phyloP scores from a whole-genome alignment of 345 rosid genomes.

The Camelina neglecta region DNA sequence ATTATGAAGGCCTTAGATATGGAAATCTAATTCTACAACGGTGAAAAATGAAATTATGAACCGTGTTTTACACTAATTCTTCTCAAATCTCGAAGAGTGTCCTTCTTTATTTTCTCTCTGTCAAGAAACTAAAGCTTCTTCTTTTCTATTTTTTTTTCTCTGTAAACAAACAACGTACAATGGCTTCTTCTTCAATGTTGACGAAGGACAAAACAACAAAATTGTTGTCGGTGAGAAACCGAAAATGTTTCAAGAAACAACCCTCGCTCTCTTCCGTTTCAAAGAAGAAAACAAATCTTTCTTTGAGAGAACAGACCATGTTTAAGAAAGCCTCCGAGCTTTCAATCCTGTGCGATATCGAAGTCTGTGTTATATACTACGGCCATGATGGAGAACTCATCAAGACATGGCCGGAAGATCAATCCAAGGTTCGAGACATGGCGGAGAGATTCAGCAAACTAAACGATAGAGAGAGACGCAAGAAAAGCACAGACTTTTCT shows the following conservation, averaged over 20 bases:
- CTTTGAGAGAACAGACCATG: constrained; percentile 7
- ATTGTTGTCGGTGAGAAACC: not conserved
- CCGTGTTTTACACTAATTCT: not conserved
- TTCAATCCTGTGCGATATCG: not conserved
- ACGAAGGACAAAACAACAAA: not conserved
- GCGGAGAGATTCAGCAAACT: not conserved
- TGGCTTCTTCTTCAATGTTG: not conserved
- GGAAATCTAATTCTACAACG: too few species aligned
- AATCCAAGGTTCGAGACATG: not conserved
- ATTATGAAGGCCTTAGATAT: too few species aligned
- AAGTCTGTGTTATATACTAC: not conserved
- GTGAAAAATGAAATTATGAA: too few species aligned
- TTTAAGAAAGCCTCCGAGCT: constrained; percentile 11
- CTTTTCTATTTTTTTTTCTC: not conserved
- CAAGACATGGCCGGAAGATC: constrained; percentile 13
- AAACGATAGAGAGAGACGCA: not conserved
- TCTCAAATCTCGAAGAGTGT: not conserved
- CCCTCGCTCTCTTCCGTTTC: not conserved
- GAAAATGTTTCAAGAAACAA: constrained; percentile 11
- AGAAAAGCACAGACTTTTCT: constrained; percentile 24
- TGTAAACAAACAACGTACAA: not conserved
- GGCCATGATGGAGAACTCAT: not conserved
- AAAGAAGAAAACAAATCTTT: not conserved
- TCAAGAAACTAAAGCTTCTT: not conserved
- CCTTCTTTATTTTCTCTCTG: not conserved